phyloP scores from a whole-genome alignment of 176 grass and related monocot genomes.

The Olyra latifolia region DNA sequence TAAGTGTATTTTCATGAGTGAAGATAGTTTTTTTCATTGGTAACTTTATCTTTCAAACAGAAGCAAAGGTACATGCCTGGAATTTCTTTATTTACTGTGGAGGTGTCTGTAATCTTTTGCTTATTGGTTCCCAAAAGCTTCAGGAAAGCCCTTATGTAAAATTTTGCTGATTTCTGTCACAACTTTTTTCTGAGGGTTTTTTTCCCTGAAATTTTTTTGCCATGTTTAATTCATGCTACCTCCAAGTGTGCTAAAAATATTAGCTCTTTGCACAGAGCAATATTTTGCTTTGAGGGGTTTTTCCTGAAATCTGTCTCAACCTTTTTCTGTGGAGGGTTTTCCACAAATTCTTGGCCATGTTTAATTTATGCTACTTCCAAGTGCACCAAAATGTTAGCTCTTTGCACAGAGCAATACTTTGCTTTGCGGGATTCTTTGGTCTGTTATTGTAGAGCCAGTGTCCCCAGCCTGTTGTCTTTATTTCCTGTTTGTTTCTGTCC shows the following conservation, averaged over 20 bases:
- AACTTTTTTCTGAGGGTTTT: background rate
- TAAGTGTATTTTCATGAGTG: background rate
- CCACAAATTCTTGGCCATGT: too few relatives aligned
- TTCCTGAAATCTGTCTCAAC: background rate
- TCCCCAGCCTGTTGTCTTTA: background rate
- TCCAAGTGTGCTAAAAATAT: background rate
- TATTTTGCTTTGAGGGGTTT: background rate
- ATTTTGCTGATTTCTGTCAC: background rate
- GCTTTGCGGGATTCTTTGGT: background rate
- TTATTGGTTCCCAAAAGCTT: background rate
- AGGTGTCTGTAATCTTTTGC: background rate
- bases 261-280: background rate
- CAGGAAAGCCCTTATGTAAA: background rate
- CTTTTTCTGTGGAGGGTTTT: background rate
- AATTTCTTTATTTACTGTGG: background rate
- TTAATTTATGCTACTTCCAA: background rate
- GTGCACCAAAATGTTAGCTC: background rate
- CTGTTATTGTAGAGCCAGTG: background rate
- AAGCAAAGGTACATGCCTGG: background rate
- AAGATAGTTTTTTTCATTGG: conserved; percentile 13
- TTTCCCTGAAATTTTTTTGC: background rate
- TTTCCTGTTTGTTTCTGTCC: conserved; percentile 1
- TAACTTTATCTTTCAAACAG: background rate
- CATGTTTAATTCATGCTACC: background rate
- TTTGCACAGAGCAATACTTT: background rate